Percentiles rank a stretch among this genome's conserved stretches.
Conservation (phyloP, 352 stramenopile species). For the Phytophthora brassicae region DNA sequence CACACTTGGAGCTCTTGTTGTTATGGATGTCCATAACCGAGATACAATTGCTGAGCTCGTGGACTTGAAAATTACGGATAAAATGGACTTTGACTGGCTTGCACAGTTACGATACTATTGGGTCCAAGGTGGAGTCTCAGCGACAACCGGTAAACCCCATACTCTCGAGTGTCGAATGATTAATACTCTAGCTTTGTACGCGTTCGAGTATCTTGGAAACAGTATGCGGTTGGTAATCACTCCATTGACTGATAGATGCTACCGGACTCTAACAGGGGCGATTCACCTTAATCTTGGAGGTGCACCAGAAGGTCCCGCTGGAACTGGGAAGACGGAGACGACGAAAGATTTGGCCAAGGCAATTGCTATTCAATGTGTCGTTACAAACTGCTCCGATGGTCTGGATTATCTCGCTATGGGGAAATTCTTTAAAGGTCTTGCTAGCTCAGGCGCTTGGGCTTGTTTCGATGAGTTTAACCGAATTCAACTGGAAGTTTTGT, state of each 20-base stretch:
- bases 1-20: constrained; percentile 90
- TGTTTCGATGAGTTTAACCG: constrained; percentile 95
- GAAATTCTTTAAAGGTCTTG: constrained; percentile 94
- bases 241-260: constrained; percentile 90
- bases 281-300: constrained; percentile 91
- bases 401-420: constrained; percentile 93
- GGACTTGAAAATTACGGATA: constrained; percentile 71
- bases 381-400: constrained; percentile 91
- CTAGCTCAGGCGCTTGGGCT: constrained; percentile 87
- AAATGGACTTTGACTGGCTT: constrained; percentile 93
- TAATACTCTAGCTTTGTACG: constrained; percentile 91
- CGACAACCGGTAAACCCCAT: constrained; percentile 86
- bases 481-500: constrained; percentile 92
- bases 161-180: constrained; percentile 92
- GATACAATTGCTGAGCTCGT: constrained; percentile 92
- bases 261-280: constrained; percentile 90
- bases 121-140: constrained; percentile 77
- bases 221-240: constrained; percentile 93
- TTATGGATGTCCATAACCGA: constrained; percentile 96
- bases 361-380: constrained; percentile 92
- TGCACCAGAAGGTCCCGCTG: constrained; percentile 87
- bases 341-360: constrained; percentile 92
- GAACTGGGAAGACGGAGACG: constrained; percentile 93
- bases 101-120: constrained; percentile 94
- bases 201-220: constrained; percentile 93